These are phyloP conservation scores for Cornus suecica DNA, from an alignment of 148 eudicot species.

Conservation along the genomic window DNA sequence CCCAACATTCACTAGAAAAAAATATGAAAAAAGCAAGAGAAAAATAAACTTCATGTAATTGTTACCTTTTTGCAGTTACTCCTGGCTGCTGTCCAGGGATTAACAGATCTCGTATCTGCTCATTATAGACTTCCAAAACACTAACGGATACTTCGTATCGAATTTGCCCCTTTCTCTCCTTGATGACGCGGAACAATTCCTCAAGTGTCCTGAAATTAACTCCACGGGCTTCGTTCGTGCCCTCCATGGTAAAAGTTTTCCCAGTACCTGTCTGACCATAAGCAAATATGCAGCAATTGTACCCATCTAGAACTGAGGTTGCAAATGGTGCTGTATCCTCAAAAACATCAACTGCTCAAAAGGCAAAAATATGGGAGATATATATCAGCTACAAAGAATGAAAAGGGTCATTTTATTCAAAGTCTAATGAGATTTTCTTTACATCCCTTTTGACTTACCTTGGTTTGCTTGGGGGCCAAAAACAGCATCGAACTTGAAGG, in stretches of 20 bases:
- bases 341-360: constrained; percentile 59
- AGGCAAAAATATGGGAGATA: constrained; percentile 1
- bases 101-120: constrained; percentile 86
- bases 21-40: neutral
- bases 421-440: neutral
- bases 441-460: constrained; percentile 41
- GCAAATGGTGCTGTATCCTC: constrained; percentile 92
- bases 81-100: constrained; percentile 61
- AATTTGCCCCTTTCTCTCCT: constrained; percentile 55
- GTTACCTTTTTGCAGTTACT: constrained; percentile 64
- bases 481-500: constrained; percentile 87
- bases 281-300: constrained; percentile 93
- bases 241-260: constrained; percentile 97
- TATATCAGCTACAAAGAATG: neutral
- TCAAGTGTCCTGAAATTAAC: constrained; percentile 89
- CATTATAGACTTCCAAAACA: constrained; percentile 92
- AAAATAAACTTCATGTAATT: neutral
- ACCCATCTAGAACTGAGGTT: constrained; percentile 90
- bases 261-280: constrained; percentile 99
- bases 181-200: constrained; percentile 64
- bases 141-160: constrained; percentile 78
- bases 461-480: constrained; percentile 82
- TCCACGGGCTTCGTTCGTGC: constrained; percentile 78
- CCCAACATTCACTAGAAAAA: neutral
- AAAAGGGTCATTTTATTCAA: neutral